Evolutionary conservation across 2,329 filamentous ascomycete genomes (phyloP).

Genomic region (Colletotrichum sp.): DNA sequence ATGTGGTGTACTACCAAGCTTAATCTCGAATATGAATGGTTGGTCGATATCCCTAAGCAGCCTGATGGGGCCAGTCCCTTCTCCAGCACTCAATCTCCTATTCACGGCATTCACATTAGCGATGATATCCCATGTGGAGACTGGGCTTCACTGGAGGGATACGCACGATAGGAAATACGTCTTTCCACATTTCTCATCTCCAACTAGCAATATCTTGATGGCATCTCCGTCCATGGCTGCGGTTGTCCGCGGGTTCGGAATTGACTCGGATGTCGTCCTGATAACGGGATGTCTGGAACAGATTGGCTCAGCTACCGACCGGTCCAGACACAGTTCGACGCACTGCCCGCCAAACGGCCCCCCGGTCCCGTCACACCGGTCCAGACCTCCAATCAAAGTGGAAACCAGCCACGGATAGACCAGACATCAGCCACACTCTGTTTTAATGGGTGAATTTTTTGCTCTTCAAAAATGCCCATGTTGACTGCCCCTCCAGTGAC

Average conservation of each 20-base stretch:
- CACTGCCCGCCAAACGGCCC: neutral
- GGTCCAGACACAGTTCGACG: neutral
- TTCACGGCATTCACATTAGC: neutral
- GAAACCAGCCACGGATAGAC: neutral
- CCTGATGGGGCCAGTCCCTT: constrained; percentile 46
- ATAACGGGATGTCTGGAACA: constrained; percentile 14
- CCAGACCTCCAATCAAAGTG: neutral
- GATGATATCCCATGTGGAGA: neutral
- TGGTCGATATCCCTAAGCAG: constrained; percentile 64
- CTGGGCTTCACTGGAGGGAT: neutral
- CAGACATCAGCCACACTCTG: neutral
- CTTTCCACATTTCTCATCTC: constrained; percentile 65
- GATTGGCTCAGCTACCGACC: constrained; percentile 16
- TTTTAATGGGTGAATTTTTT: neutral
- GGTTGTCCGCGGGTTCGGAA: neutral
- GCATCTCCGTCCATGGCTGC: constrained; percentile 51
- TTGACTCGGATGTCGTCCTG: neutral
- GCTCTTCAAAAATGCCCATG: neutral
- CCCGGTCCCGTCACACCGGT: neutral
- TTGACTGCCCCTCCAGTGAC: neutral
- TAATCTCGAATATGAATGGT: constrained; percentile 64
- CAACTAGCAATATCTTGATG: constrained; percentile 62
- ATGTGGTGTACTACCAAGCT: constrained; percentile 41
- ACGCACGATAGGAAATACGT: constrained; percentile 67
- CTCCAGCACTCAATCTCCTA: constrained; percentile 58